Percentiles rank a stretch among this genome's conserved stretches.
phyloP scores from a whole-genome alignment of 73 alveolate genomes.

The Durusdinium trenchii region DNA sequence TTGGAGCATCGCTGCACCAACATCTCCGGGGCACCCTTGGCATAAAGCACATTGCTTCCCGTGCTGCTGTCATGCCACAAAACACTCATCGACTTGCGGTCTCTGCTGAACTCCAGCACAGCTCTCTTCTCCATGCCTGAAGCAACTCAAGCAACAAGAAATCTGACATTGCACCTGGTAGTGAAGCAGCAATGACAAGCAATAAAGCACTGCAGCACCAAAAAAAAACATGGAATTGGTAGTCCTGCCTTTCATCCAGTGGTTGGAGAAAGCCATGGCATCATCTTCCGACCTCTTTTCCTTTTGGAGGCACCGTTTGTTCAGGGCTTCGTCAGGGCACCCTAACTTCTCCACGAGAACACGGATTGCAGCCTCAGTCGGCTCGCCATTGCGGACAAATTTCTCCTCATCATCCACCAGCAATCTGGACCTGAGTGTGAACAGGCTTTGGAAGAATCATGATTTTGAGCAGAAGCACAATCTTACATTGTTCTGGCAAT shows the following conservation, averaged over 20 bases:
- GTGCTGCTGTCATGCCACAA: conserved; percentile 46
- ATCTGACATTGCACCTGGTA: neutral
- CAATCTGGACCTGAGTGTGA: conserved; percentile 90
- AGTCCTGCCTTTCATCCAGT: conserved; percentile 78
- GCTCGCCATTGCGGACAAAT: conserved; percentile 97
- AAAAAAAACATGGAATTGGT: neutral
- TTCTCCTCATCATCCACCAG: conserved; percentile 81
- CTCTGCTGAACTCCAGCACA: conserved; percentile 86
- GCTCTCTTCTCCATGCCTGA: conserved; percentile 59
- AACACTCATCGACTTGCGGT: conserved; percentile 93
- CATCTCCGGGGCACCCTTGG: conserved; percentile 95
- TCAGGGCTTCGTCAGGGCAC: conserved; percentile 68
- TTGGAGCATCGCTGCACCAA: conserved; percentile 71
- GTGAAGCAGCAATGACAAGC: neutral
- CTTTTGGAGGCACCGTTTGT: conserved; percentile 63
- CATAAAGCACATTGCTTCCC: conserved; percentile 68
- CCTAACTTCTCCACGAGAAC: conserved; percentile 96
- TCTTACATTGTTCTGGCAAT: too few species aligned
- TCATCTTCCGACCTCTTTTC: conserved; percentile 73
- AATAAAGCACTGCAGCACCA: neutral
- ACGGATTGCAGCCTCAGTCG: conserved; percentile 99
- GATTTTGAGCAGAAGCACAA: too few species aligned
- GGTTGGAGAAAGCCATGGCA: conserved; percentile 89
- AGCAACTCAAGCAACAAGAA: neutral
- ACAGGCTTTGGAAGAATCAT: too few species aligned